Evolutionary conservation across 257 asterid species (phyloP), one percentile per base, ranked within the genome.

Genomic region (Scutellaria minor): DNA sequence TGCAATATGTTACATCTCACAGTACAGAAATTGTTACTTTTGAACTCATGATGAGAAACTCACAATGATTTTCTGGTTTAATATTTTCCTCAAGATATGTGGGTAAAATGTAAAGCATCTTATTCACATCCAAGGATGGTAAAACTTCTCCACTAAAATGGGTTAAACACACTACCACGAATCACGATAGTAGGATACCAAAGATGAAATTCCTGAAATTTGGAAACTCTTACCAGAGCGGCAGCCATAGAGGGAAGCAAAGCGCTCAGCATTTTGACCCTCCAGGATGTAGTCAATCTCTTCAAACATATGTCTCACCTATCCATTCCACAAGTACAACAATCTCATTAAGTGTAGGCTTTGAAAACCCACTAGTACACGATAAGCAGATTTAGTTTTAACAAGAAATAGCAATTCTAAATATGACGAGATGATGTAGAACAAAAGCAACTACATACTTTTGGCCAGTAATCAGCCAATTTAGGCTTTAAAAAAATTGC

Each of bases 281-380:
- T 95, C 99, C 87, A 89, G 78, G 74, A 92, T 83, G 83, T 94
- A 94, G 85, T 94, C 99, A 80, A 94, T 94, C 87, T 94, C 99
- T 55, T 94, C 92, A 52, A 94, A 94, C 99, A 94, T 94, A 64
- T 90, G 99, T 64, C 99, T 88, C 84, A 94, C 97, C 99, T 94
- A 72, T 77, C 81, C 82, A 83, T 53, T 76, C 67, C 74, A 56
- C 79, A 59, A 52, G 18, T 59, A 40, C 68, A 73, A 69, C 40
- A 58, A 74, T 14, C 48, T 59, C 75, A 65, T 59, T 24, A 64
- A n/a, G 60, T 63, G 5, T 52, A 55, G 44, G 13, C 64, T 57
- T 65, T 71, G 63, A 45, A 44, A 63, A 50, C 39, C 64, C 69
- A 50, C 56, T 53, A 62, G 65, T 10, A 62, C 15, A 66, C 27